These are phyloP conservation scores for Bruguiera gymnorhiza DNA, from an alignment of 345 rosid species.

Conservation along the genomic window DNA sequence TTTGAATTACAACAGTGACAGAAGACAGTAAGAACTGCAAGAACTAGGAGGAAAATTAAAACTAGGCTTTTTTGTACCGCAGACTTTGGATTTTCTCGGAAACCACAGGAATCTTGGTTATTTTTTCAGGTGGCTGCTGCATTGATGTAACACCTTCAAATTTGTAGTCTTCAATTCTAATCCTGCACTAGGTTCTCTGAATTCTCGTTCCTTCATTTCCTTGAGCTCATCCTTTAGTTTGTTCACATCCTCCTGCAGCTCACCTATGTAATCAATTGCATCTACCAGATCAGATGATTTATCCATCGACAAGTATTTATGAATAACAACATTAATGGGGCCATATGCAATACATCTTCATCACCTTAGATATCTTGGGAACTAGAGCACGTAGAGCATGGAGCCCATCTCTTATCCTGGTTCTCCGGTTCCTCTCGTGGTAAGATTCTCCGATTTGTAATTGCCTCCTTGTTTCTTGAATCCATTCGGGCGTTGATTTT, in stretches of 20 bases:
- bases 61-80: constrained; percentile 27
- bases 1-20: too few relatives aligned
- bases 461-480: constrained; percentile 18
- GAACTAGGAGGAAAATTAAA: not conserved
- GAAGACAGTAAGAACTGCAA: too few relatives aligned
- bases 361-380: constrained; percentile 84
- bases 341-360: constrained; percentile 4
- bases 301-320: constrained; percentile 55
- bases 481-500: too few relatives aligned
- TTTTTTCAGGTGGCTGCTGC: constrained; percentile 12
- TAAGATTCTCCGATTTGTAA: constrained; percentile 64
- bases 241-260: constrained; percentile 47
- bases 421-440: constrained; percentile 80
- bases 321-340: not conserved
- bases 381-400: constrained; percentile 57
- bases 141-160: constrained; percentile 14
- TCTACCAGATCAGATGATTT: constrained; percentile 58
- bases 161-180: not conserved
- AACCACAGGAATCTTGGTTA: constrained; percentile 16
- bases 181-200: constrained; percentile 9
- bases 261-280: constrained; percentile 69
- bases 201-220: constrained; percentile 37
- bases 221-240: constrained; percentile 45
- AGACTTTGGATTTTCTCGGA: constrained; percentile 1
- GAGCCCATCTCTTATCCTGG: constrained; percentile 50